These are phyloP conservation scores for Amanita muscaria DNA, from an alignment of 768 basidiomycete genomes.

Conservation along the genomic window DNA sequence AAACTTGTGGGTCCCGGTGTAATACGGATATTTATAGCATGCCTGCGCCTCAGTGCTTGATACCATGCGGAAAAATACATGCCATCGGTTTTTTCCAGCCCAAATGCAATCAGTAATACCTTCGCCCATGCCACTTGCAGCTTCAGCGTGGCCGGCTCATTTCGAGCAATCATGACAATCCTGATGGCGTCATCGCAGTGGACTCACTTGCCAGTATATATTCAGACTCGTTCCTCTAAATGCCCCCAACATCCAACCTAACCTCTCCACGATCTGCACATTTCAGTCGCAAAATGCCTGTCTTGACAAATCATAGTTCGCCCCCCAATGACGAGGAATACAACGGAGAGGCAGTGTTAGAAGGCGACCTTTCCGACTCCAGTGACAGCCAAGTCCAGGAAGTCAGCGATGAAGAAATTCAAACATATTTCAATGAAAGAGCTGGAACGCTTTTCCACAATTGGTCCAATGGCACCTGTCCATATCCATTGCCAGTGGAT, in stretches of 20 bases:
- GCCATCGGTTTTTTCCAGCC: not conserved
- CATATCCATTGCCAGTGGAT: constrained; percentile 71
- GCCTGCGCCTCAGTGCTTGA: not conserved
- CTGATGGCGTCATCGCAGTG: constrained; percentile 1
- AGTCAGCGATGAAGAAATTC: constrained; percentile 9
- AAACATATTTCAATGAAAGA: constrained; percentile 45
- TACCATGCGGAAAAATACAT: not conserved
- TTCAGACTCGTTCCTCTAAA: not conserved
- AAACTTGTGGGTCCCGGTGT: constrained; percentile 8
- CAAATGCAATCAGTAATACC: constrained; percentile 5
- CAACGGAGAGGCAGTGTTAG: not conserved
- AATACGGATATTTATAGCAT: not conserved
- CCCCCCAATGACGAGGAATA: not conserved
- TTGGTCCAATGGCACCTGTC: constrained; percentile 47
- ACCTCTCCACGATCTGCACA: not conserved
- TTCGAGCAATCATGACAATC: not conserved
- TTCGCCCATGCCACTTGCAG: constrained; percentile 8
- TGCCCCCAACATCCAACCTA: not conserved
- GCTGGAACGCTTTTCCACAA: constrained; percentile 59
- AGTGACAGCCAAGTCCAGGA: no score
- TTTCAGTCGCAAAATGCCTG: not conserved
- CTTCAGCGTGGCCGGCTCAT: constrained; percentile 7
- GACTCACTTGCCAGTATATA: no score
- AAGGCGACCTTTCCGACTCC: constrained; percentile 7
- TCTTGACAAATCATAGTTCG: not conserved